phyloP scores from a whole-genome alignment of 306 rosid genomes.

The Bauhinia variegata region DNA sequence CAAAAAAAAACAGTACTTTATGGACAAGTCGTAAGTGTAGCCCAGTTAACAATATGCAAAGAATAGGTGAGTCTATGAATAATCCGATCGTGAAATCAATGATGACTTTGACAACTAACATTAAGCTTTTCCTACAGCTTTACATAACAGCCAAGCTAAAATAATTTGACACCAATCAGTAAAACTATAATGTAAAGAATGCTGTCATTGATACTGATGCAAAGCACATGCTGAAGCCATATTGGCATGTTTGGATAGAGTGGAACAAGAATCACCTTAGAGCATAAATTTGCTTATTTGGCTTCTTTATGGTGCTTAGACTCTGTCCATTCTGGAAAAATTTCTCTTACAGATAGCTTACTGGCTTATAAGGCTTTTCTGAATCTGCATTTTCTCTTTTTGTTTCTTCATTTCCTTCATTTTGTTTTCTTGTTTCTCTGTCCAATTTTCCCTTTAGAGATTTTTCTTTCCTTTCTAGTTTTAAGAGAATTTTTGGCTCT shows the following conservation, averaged over 20 bases:
- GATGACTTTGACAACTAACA: slow-evolving; percentile 2
- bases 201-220: not conserved
- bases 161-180: slow-evolving; percentile 1
- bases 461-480: too few relatives aligned
- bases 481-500: too few relatives aligned
- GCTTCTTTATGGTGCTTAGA: slow-evolving; percentile 15
- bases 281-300: not conserved
- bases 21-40: slow-evolving; percentile 3
- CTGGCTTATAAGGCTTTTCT: not conserved
- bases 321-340: not conserved
- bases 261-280: not conserved
- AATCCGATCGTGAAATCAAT: slow-evolving; percentile 6
- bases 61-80: slow-evolving; percentile 5
- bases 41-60: not conserved
- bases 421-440: too few relatives aligned
- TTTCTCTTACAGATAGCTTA: not conserved
- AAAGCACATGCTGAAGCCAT: slow-evolving; percentile 1
- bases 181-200: not conserved
- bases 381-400: not conserved
- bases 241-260: not conserved
- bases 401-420: not conserved
- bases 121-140: slow-evolving; percentile 26
- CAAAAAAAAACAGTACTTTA: slow-evolving; percentile 32
- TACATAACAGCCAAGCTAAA: not conserved
- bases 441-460: too few relatives aligned